Evolutionary conservation across 495 filamentous ascomycete species (phyloP), one percentile per base, ranked within the genome.

Genomic region (Talaromyces ruber): DNA sequence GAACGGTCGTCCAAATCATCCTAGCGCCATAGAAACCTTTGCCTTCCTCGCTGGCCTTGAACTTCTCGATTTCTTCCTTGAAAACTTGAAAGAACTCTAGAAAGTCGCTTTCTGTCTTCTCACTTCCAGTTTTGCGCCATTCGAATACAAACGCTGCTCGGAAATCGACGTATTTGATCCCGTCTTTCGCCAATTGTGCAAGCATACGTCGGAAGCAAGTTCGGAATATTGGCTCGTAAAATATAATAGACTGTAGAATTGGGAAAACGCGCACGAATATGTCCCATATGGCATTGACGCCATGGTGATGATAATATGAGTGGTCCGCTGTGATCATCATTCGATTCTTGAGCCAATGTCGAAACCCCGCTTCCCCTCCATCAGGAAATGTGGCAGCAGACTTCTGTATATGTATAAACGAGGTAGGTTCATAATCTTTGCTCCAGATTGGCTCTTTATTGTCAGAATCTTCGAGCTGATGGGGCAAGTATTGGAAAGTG

Each of bases 161-260:
- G 59, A 79, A 76, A 67, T 98, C 93, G 4, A 88, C 86, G 81
- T 92, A 97, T 65, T 79, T 81, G 25, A 97, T 81, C 1, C 91
- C 89, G 71, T 98, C 93, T 2, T 82, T 84, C 7, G 84, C 74
- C 6, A 97, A 71, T 24, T 88, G 76, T 14, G 76, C 73, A 64
- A 94, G 81, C 64, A 97, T 74, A 3, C 82, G 79, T 14, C 78
- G 81, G 63, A 97, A 72, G 66, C 89, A 93, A 26, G 77, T 76
- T 25, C 91, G 86, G 75, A 91, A 93, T 59, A 98, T 91, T 0
- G 94, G 93, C 71, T 98, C 94, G 72, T 97, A 96, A 74, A 84
- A 88, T 18, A 96, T 73, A 26, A 97, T 81, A 6, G 84, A 86
- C 26, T 82, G 80, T 29, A 96, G 76, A 2, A 92, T 79, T 0